These are phyloP conservation scores for Bipolaris cookei DNA, from an alignment of 2,329 filamentous ascomycete species.

Conservation along the genomic window DNA sequence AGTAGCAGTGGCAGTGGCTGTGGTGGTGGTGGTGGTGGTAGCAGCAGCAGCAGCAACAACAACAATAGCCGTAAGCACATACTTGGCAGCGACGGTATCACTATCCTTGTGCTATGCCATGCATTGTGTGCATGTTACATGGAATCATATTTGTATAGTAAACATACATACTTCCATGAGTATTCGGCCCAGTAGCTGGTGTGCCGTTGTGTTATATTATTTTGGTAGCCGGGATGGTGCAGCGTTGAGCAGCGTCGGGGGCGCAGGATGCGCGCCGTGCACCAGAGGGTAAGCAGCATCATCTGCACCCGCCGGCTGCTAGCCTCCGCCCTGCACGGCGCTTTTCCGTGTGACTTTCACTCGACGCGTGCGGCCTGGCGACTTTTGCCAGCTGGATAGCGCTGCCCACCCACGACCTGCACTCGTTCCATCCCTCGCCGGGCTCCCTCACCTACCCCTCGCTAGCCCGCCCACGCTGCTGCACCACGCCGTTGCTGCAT, in stretches of 20 bases:
- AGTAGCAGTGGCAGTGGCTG: neutral
- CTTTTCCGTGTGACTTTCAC: conserved; percentile 21
- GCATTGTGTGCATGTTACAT: conserved; percentile 4
- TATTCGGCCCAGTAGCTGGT: too few species aligned
- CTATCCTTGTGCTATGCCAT: too few species aligned
- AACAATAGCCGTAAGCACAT: too few species aligned
- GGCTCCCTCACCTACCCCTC: neutral
- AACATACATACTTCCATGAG: too few species aligned
- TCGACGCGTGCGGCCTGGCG: conserved; percentile 19
- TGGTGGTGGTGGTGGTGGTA: neutral
- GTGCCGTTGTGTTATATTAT: neutral
- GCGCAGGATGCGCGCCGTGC: conserved; percentile 8
- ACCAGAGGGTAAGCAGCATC: conserved; percentile 5
- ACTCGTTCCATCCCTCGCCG: conserved; percentile 2
- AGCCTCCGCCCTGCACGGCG: conserved; percentile 15
- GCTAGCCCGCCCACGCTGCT: neutral
- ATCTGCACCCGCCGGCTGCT: conserved; percentile 2
- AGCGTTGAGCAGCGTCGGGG: conserved; percentile 12
- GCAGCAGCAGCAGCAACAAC: neutral
- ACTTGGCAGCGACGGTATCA: too few species aligned
- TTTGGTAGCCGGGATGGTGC: conserved; percentile 11
- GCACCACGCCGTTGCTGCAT: neutral
- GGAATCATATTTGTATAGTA: too few species aligned
- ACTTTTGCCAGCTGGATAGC: conserved; percentile 23
- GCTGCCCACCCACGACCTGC: conserved; percentile 8